Base-by-base conservation (phyloP, 163 green algal species). In the Prototheca wickerhamii region DNA sequence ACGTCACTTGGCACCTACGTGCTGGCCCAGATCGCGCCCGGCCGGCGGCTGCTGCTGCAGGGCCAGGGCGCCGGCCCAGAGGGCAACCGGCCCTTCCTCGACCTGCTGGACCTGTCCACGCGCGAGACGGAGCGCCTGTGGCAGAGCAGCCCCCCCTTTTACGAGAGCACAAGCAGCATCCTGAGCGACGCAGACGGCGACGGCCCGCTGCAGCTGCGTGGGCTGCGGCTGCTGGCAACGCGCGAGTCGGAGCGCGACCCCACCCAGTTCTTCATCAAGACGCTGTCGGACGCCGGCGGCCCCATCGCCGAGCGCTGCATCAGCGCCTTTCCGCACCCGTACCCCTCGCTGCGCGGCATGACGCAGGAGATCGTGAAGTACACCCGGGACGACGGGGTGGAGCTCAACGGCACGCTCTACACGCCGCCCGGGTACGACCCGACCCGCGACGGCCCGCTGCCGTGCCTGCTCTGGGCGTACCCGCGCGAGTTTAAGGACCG, bases 361-460 rank as follows among this genome's bases (percentile, higher is more conserved):
- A 68, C 77, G 25, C 87, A 91, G 67, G 80, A 90, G 68, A 87
- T 96, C 60, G 64, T 97, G 37, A 79, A 84, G 43, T 99, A 99
- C 82, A 86, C 88, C 66, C 81, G 94, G 5, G 62, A 65, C 6
- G 94, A 99, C 69, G 93, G 93, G 7, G 80, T 97, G n/a, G 85
- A 94, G 61, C 82, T 99, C 25, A 98, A 85, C 26, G 94, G 77
- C 50, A 98, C 90, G 7, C 83, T 99, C 34, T 98, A 97, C 83
- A 74, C 91, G 32, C n/a, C n/a, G n/a, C 61, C 61, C 25, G 85
- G 85, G 8, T 98, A 98, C 67, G 75, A 96, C 60, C 60, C 74
- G 3, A 73, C 76, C 6, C 62, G 65, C 3, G 88, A 97, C 66
- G 90, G 88, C 3, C 83, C 86, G 23, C 82, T 98, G 73, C 91